Evolutionary conservation across 106 monocot species (phyloP), one percentile per base, ranked within the genome.

Genomic region (Dendrobium nobile): DNA sequence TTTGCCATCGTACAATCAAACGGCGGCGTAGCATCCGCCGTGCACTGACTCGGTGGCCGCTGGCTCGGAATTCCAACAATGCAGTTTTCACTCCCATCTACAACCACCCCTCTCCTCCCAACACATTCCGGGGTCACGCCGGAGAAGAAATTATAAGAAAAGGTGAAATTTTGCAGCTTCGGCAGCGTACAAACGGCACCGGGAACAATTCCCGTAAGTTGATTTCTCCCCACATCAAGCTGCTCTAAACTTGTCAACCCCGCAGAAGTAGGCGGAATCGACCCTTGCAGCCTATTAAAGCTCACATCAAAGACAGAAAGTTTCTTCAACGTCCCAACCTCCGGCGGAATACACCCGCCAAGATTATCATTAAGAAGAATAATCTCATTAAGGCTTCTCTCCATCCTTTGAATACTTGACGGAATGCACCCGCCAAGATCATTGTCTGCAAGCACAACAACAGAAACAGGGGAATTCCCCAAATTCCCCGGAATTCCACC

Each of bases 381-480:
- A n/a, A 86, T 77, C 84, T 89, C 89, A 61, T 84, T 79, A 15
- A 89, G 84, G 2, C 80, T 88, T 17, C 15, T 27, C 18, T 79
- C 81, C 89, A 89, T 89, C 77, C 80, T 73, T 47, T 82, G 86
- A 40, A 89, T 48, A 58, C 86, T 84, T 3, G 83, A 41, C 47
- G 88, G 88, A 22, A 88, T 19, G 54, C 88, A 85, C 0, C 88
- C 88, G 54, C 45, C 24, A 80, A 88, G 82, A 54, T 72, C 72
- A 75, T 88, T 88, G 78, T 85, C 78, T 65, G 88, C 88, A 24
- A 88, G 85, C 9, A 88, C 88, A 43, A 83, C 64, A n/a, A 88
- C 88, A 1, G 88, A 88, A 20, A 79, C 88, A 31, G 88, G 85
- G 5, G 88, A 88, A 75, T 85, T 83, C n/a, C 88, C 88, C n/a